These are phyloP conservation scores for Tripterygium wilfordii DNA, from an alignment of 177 flowering plant genomes.

Conservation along the genomic window DNA sequence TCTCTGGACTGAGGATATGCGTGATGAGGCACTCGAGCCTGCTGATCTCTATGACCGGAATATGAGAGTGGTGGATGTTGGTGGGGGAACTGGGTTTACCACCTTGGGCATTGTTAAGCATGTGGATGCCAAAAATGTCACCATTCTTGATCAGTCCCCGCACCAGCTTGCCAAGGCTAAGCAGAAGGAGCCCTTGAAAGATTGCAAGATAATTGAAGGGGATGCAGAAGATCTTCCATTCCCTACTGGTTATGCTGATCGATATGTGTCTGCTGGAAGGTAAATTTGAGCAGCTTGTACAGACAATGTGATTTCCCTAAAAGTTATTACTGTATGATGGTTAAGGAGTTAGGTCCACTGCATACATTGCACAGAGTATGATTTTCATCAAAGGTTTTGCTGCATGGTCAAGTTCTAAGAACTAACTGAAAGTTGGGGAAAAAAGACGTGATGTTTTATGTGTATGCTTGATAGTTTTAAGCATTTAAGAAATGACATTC, in stretches of 20 bases:
- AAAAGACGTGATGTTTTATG: too few species aligned
- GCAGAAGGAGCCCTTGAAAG: constrained; percentile 78
- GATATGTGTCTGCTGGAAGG: constrained; percentile 93
- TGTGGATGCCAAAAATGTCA: constrained; percentile 90
- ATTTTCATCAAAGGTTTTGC: too few species aligned
- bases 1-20: constrained; percentile 98
- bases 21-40: constrained; percentile 93
- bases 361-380: too few species aligned
- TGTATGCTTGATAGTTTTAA: too few species aligned
- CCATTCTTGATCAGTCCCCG: constrained; percentile 87
- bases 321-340: too few species aligned
- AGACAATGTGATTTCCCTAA: too few species aligned
- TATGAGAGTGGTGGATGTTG: constrained; percentile 86
- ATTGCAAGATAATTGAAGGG: constrained; percentile 72
- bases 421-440: too few species aligned
- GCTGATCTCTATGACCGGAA: constrained; percentile 64
- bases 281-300: too few species aligned
- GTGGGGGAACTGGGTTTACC: constrained; percentile 95
- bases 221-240: constrained; percentile 93
- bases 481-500: too few species aligned
- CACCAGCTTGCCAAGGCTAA: constrained; percentile 97
- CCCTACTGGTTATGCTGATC: constrained; percentile 74
- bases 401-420: too few species aligned
- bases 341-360: too few species aligned
- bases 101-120: constrained; percentile 88